A percentile compares a stretch with the other conserved stretches of the same genome.
These are phyloP conservation scores for Firmiana major DNA, from an alignment of 345 rosid genomes.

Conservation along the genomic window DNA sequence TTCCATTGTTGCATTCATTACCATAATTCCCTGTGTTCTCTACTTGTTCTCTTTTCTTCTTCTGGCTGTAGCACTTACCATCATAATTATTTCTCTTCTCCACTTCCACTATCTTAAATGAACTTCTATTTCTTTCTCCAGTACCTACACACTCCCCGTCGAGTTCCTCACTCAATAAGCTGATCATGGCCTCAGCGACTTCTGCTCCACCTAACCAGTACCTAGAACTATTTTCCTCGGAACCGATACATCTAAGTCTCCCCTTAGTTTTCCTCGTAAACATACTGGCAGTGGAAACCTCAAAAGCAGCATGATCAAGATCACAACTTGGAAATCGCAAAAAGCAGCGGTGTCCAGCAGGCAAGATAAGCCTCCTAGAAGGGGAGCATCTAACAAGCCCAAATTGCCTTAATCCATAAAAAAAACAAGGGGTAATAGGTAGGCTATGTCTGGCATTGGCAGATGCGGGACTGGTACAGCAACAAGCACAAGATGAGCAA, in stretches of 20 bases:
- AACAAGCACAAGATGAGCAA: slow-evolving; percentile 38
- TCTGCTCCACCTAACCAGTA: slow-evolving; percentile 34
- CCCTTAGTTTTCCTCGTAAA: slow-evolving; percentile 37
- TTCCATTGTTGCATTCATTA: slow-evolving; percentile 26
- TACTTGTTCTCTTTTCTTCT: slow-evolving; percentile 32
- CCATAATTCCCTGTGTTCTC: slow-evolving; percentile 24
- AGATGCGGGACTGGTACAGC: slow-evolving; percentile 32
- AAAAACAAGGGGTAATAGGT: slow-evolving; percentile 37
- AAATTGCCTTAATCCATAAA: slow-evolving; percentile 69
- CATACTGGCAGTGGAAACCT: slow-evolving; percentile 37
- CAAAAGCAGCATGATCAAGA: slow-evolving; percentile 18
- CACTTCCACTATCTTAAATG: slow-evolving; percentile 38
- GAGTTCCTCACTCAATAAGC: slow-evolving; percentile 72
- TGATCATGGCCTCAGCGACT: slow-evolving; percentile 68
- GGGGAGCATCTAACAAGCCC: slow-evolving; percentile 61
- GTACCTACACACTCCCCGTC: slow-evolving; percentile 33
- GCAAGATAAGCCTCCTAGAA: slow-evolving; percentile 47
- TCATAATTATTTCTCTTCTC: slow-evolving; percentile 35
- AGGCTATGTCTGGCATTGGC: slow-evolving; percentile 33
- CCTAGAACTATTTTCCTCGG: slow-evolving; percentile 27
- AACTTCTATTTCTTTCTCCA: slow-evolving; percentile 29
- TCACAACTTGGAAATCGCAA: slow-evolving; percentile 37
- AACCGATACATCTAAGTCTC: slow-evolving; percentile 33
- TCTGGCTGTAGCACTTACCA: slow-evolving; percentile 26
- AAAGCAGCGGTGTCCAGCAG: slow-evolving; percentile 25